Evolutionary conservation across 208 protist species (phyloP), one percentile per base, ranked within the genome.

Genomic region (Trichomonas vaginalis): DNA sequence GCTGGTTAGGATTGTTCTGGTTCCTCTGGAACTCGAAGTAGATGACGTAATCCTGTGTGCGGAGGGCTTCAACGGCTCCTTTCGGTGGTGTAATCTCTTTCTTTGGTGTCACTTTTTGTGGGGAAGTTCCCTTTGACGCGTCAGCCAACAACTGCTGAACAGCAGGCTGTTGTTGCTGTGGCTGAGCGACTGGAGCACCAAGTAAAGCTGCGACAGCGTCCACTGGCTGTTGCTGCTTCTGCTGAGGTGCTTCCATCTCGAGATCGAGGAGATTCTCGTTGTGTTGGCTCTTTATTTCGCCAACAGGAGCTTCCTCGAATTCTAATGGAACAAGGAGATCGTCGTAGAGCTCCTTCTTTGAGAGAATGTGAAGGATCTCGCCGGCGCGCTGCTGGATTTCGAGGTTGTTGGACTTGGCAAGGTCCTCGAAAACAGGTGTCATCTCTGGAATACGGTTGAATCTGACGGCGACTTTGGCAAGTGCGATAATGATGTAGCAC

Each of bases 331-430:
- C 40, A 17, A 92, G 37, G 1, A 92, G 0, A n/a, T 92, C n/a
- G 27, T 92, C 86, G 0, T 17, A 35, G 0, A 92, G n/a, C 21
- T 92, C 86, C 45, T 17, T 35, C 27, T 51, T 48, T 14, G 3
- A 15, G 0, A 92, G 27, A 14, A 92, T 40, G 37, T 40, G 8
- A 39, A 51, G 46, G 40, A 92, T 92, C 51, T 92, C 86, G 39
- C 86, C 86, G 3, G 86, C 86, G 17, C 86, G 86, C 39, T 92
- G 86, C 45, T 92, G 86, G 27, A 92, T 32, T 92, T 92, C 86
- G 45, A 92, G 40, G 37, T 92, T 92, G 17, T 56, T 92, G 9
- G 42, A 35, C 37, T 6, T 92, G 17, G 86, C 12, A 2, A 88
- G 32, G 0, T 35, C 39, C 39, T 88, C 2, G 40, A 92, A 42